Conservation (phyloP, 176 grass and related monocot species). For the Paspalum vaginatum region DNA sequence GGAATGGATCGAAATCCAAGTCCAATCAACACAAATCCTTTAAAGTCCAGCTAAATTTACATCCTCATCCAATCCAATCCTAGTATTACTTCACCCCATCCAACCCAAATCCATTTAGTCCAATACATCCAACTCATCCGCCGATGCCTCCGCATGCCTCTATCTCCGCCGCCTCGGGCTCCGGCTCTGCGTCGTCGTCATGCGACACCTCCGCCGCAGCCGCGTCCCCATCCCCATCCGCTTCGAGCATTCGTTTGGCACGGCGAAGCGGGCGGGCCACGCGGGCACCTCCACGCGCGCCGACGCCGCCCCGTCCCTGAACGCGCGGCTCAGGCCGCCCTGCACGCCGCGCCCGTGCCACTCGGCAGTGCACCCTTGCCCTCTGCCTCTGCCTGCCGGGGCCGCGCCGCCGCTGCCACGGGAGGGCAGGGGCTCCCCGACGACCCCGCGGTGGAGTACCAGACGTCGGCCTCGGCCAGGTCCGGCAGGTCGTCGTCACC, state of each 20-base stretch:
- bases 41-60: no score
- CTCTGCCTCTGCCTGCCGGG: no score
- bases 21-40: no score
- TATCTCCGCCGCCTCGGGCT: no score
- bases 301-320: conserved; percentile 53
- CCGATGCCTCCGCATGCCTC: no score
- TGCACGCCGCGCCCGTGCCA: neutral
- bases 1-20: no score
- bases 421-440: neutral
- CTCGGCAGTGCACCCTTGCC: neutral
- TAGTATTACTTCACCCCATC: no score
- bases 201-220: conserved; percentile 55
- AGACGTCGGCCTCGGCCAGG: conserved; percentile 74
- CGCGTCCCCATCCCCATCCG: neutral
- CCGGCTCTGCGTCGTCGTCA: no score
- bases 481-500: conserved; percentile 57
- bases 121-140: no score
- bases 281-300: conserved; percentile 70
- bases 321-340: conserved; percentile 52
- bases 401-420: neutral
- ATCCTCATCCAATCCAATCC: no score
- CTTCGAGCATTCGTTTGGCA: conserved; percentile 10
- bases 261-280: conserved; percentile 46
- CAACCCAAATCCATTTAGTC: no score
- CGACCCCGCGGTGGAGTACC: conserved; percentile 32